phyloP scores from a whole-genome alignment of 257 asterid genomes.

The Linderniella brevidens region DNA sequence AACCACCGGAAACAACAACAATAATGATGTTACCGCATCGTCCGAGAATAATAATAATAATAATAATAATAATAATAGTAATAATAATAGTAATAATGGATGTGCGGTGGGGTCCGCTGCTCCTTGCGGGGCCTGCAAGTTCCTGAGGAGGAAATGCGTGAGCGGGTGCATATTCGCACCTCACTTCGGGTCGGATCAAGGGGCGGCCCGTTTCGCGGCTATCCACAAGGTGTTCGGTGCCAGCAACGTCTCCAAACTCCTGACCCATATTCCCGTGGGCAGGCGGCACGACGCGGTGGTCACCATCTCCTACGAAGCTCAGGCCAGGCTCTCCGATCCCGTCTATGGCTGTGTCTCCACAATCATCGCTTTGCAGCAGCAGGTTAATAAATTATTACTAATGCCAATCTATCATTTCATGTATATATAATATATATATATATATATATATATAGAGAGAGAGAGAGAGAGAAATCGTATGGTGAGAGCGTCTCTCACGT shows the following conservation, averaged over 20 bases:
- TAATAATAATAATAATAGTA: too few species aligned
- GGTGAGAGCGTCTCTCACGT: too few species aligned
- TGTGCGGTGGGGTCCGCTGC: conserved; percentile 14
- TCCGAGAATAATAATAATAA: conserved; percentile 2
- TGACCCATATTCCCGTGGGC: conserved; percentile 46
- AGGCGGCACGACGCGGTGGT: conserved; percentile 65
- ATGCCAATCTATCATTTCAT: too few species aligned
- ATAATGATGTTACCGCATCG: neutral
- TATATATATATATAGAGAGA: too few species aligned
- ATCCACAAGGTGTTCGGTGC: conserved; percentile 94
- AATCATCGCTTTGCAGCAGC: conserved; percentile 67
- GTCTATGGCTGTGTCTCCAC: conserved; percentile 80
- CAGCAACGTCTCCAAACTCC: conserved; percentile 68
- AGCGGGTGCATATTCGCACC: conserved; percentile 83
- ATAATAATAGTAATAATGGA: too few species aligned
- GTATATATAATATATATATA: too few species aligned
- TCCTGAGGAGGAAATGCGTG: conserved; percentile 76
- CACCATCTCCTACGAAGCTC: conserved; percentile 80
- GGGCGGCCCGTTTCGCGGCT: conserved; percentile 78
- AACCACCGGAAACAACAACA: conserved; percentile 5
- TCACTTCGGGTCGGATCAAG: conserved; percentile 68
- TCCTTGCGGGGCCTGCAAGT: conserved; percentile 91
- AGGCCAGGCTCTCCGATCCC: conserved; percentile 78
- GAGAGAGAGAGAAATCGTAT: too few species aligned
- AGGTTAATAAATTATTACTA: conserved; percentile 43